Base-by-base conservation (phyloP, 2,329 filamentous ascomycete genomes). In the Penicillium thymicola region DNA sequence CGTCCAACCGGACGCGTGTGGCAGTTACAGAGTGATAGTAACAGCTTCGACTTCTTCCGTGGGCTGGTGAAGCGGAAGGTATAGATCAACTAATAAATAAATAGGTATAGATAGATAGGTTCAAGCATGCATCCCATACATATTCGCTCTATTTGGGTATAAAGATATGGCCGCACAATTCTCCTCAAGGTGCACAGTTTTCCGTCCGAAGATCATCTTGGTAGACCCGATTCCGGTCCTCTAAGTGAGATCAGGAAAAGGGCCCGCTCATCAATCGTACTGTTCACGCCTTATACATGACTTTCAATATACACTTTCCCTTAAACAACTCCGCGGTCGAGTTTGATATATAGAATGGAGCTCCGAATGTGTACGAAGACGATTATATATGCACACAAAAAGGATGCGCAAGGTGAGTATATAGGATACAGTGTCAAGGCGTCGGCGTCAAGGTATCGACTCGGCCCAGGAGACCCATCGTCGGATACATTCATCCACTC, bases 21-120 rank as follows among this genome's bases (percentile, higher is more conserved):
- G 83, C 85, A 88, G 65, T 75, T 99, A 75, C 92, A 97, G 79
- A 97, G 92, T 72, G 94, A 99, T 73, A 91, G 92, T 71, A 99
- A 99, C 70, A 97, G 92, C 73, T 99, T 99, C 78, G 94, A 99
- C 75, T 99, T 96, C 73, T 96, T 96, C 77, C 90, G 85, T 70
- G 94, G 94, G 0, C 70, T 99, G 67, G 78, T 99, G 21, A 90
- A 85, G 78, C 84, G 88, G 67, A 97, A 96, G 79, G 74, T 86
- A 2, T 92, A 68, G 67, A 37, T n/a, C 7, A 32, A 27, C 18
- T 4, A 13, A 23, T 25, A 44, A 11, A 14, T 34, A 28, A 40
- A 34, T 44, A 36, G 16, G 10, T 44, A n/a, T 25, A 36, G 21
- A 14, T 34, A 28, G 28, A 34, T 44, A 44, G 11, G 14, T 36